Base-by-base conservation (phyloP, 2,329 filamentous ascomycete species). In the Fusarium multiceps region DNA sequence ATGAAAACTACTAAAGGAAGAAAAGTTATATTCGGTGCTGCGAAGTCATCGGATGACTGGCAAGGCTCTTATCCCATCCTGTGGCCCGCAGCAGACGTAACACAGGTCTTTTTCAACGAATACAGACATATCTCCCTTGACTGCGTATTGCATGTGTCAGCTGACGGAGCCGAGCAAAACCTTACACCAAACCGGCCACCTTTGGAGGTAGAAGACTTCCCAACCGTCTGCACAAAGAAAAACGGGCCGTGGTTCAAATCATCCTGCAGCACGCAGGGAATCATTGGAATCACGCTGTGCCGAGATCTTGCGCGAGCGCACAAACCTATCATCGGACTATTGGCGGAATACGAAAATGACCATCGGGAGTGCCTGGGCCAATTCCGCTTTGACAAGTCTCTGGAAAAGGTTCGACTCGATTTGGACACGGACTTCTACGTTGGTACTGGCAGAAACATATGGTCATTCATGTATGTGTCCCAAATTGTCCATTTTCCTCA, bases 361-460 rank as follows among this genome's bases (percentile, higher is more conserved):
- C 28, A 37, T 37, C 42, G 30, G 27, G 53, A 40, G 23, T 55
- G n/a, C 21, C 7, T 55, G 8, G 53, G 53, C 4, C 28, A 14
- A 6, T 55, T 47, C 10, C 41, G 53, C 5, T 55, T 55, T 10
- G 53, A 55, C 5, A 55, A 21, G 14, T 48, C 28, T 4, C 3
- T 55, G 20, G 28, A 55, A 20, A 55, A 18, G 23, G 0, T 55
- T 7, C 9, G 20, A 4, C 13, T 56, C 5, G 45, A 40, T 20
- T 10, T 13, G 14, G 28, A 21, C 8, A 23, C n/a, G 1, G 32
- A 41, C 12, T n/a, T 56, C 10, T 50, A 50, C n/a, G 20, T 56
- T 2, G 32, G 54, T 3, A 50, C 43, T 20, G n/a, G 32, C 7
- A 41, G 32, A 21, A 56, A 50, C 14, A 56, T 56, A 8, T 56